Base-by-base conservation (phyloP, 1,284 basidiomycete species). In the Afroboletus lepidellus region DNA sequence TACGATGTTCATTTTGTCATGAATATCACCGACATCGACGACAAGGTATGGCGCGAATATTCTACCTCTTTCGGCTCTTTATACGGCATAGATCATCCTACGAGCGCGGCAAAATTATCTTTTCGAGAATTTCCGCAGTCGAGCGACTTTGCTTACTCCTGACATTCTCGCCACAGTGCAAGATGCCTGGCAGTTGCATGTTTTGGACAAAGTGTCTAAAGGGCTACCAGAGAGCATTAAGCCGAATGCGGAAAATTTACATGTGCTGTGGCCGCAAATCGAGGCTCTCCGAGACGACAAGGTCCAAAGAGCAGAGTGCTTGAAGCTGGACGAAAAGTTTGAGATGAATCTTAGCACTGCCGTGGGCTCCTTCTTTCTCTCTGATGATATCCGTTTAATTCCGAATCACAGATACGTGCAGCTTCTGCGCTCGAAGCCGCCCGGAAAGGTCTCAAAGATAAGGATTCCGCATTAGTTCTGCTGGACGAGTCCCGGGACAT, bases 11-110 rank as follows among this genome's bases (percentile, higher is more conserved):
- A 98, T 69, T 98, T 99, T 70, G 96, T 99, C 52, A 98, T 98
- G 94, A 99, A 99, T 73, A 87, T 99, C 64, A 99, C 97, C 5
- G 97, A 99, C 72, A 97, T 99, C 59, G 97, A 99, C 69, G 97
- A 99, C 80, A 99, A 99, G 83, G 96, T 93, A 58, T 61, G 79
- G 62, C 41, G 50, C 18, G 30, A 50, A 53, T 21, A 44, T 38
- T 49, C 29, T 38, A 37, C 46, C 27, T 48, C 32, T 34, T 50
- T 36, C 38, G 47, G 38, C 58, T 36, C 46, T 52, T 67, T 41
- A 66, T 50, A 33, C 24, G 33, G 29, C 24, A 29, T 61, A 96
- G 94, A 97, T 97, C 67, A 97, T 97, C 62, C 70, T 90, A 45
- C 84, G 93, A 27, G 92, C 94, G 11, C 84, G 94, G 33, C 91